A percentile compares a stretch with the other conserved stretches of the same genome.
Conservation (phyloP, 2,329 filamentous ascomycete genomes). For the Pseudogymnoascus sp. region DNA sequence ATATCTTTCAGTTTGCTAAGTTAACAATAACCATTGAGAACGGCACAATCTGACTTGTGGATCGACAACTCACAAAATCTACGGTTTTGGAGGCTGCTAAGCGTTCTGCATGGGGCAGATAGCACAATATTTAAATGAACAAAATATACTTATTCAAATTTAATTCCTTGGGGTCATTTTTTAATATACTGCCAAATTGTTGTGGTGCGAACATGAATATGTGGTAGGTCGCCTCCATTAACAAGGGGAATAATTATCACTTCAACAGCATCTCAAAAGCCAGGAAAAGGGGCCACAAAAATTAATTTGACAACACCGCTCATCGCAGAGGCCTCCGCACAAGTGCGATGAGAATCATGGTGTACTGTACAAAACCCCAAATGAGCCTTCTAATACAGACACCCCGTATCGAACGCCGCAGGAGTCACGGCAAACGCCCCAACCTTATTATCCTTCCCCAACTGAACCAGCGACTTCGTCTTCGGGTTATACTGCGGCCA, state of each 20-base stretch:
- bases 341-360: not conserved
- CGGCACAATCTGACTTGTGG: not conserved
- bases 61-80: not conserved
- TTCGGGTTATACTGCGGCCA: slow-evolving; percentile 26
- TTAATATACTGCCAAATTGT: not conserved
- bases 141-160: not conserved
- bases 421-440: slow-evolving; percentile 16
- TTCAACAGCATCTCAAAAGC: not conserved
- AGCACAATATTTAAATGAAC: not conserved
- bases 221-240: not conserved
- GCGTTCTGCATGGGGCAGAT: not conserved
- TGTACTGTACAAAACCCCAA: not conserved
- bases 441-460: slow-evolving; percentile 25
- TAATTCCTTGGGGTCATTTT: not conserved
- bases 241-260: not conserved
- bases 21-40: not conserved
- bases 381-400: not conserved
- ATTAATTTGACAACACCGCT: not conserved
- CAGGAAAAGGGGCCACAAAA: not conserved
- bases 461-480: slow-evolving; percentile 23
- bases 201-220: not conserved
- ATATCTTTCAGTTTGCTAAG: not conserved
- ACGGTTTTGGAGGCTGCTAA: not conserved
- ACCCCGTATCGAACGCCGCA: not conserved
- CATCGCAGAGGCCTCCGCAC: not conserved